Base-by-base conservation (phyloP, 2,329 filamentous ascomycete species). In the Xylogone sp. region DNA sequence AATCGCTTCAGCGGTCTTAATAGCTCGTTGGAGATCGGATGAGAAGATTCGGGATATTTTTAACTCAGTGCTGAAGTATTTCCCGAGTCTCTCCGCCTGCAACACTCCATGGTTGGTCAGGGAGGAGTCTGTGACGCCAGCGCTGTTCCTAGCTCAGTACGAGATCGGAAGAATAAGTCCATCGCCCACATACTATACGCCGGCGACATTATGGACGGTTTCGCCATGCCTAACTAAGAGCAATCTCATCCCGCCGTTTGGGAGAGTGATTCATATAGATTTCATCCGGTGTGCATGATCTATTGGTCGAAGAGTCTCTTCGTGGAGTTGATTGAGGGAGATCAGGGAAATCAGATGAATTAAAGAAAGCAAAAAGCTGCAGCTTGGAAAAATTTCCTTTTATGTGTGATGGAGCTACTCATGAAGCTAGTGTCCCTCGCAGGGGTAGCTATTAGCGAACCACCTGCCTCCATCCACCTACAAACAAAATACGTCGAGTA, bases 221-320 rank as follows among this genome's bases (percentile, higher is more conserved):
- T 96, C 91, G 64, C 86, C 91, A 75, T 96, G 91, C 51, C 91
- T 85, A 62, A 96, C 83, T 61, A 96, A 78, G 62, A 91, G 83
- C 50, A 96, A 68, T 64, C 77, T 78, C 80, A 87, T 82, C 53
- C 63, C 57, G 55, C 57, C 57, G 48, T 56, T 42, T 52, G 54
- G 58, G 60, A 57, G 55, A 57, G 50, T n/a, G 44, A 19, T 22
- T 13, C 27, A 31, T 8, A 31, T 13, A 7, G 13, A 8, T 13
- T 31, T 31, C 27, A 31, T 8, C 8, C 13, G 27, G 13, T 31
- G 27, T 31, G 27, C 27, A 31, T 31, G 13, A 8, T 31, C 27
- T 31, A 8, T 13, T 7, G 13, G 27, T 31, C 8, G 27, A 31
- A 31, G 27, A 31, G 7, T 31, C 7, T 31, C 8, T 31, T 31